Conservation (phyloP, 2,329 filamentous ascomycete species). For the Trichoderma pleuroti region DNA sequence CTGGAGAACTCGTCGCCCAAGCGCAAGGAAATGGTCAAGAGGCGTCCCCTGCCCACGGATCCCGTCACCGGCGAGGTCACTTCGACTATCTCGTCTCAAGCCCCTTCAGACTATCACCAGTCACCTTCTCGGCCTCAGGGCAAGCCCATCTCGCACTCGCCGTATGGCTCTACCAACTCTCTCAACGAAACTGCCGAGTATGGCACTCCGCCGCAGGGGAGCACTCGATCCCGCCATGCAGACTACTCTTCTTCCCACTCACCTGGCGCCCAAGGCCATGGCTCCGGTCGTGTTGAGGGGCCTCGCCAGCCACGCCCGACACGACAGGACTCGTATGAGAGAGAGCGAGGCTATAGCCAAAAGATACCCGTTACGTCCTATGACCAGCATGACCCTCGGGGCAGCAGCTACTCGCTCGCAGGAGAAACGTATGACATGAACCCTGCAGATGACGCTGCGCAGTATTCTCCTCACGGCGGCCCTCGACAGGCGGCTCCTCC, state of each 20-base stretch:
- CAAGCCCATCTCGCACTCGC: slow-evolving; percentile 36
- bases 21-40: slow-evolving; percentile 65
- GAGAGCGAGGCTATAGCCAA: slow-evolving; percentile 36
- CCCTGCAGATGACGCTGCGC: slow-evolving; percentile 31
- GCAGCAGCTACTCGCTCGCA: slow-evolving; percentile 30
- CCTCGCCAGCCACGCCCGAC: slow-evolving; percentile 33
- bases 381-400: slow-evolving; percentile 38
- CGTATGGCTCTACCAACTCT: slow-evolving; percentile 49
- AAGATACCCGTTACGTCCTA: slow-evolving; percentile 31
- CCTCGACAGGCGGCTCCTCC: slow-evolving; percentile 47
- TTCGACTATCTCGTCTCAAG: too few relatives aligned
- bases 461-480: slow-evolving; percentile 38
- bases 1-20: slow-evolving; percentile 39
- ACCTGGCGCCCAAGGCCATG: slow-evolving; percentile 21
- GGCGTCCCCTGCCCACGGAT: slow-evolving; percentile 78
- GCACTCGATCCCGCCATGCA: slow-evolving; percentile 31
- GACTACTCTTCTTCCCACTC: slow-evolving; percentile 38
- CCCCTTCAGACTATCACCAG: slow-evolving; percentile 41
- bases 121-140: slow-evolving; percentile 48
- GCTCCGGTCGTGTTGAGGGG: slow-evolving; percentile 23
- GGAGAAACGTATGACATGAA: slow-evolving; percentile 34
- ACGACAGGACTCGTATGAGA: slow-evolving; percentile 33
- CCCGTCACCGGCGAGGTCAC: slow-evolving; percentile 59
- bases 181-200: slow-evolving; percentile 53
- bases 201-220: slow-evolving; percentile 36